Evolutionary conservation across 768 basidiomycete species (phyloP).

Genomic region (Hortiboletus campestris): DNA sequence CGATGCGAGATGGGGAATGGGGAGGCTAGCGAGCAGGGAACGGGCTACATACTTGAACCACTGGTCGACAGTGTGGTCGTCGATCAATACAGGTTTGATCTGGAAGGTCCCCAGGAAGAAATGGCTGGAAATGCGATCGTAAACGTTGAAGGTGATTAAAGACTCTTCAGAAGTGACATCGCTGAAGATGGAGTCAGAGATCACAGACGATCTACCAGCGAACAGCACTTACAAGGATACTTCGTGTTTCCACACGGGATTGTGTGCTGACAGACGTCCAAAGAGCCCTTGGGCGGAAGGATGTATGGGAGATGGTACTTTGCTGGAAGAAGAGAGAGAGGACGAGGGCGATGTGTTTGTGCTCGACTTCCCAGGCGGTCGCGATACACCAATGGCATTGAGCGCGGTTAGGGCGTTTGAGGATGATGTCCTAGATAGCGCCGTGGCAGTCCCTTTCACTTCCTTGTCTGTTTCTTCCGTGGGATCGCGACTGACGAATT

Average conservation of each 20-base stretch:
- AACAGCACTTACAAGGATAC: constrained; percentile 83
- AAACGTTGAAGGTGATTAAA: constrained; percentile 82
- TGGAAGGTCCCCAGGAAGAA: constrained; percentile 89
- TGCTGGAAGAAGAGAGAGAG: constrained; percentile 39
- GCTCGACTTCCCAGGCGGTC: constrained; percentile 42
- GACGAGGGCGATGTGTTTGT: constrained; percentile 44
- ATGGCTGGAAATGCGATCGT: constrained; percentile 83
- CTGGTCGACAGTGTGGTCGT: constrained; percentile 93
- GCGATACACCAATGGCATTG: constrained; percentile 56
- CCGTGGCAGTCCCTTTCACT: constrained; percentile 75
- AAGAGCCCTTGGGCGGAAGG: constrained; percentile 49
- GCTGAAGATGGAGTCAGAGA: constrained; percentile 45
- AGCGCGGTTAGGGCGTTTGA: constrained; percentile 66
- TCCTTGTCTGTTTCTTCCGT: constrained; percentile 84
- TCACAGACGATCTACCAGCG: constrained; percentile 7
- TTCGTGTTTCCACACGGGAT: constrained; percentile 99
- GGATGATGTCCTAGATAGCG: constrained; percentile 54
- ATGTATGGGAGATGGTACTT: constrained; percentile 31
- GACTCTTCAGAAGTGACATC: constrained; percentile 92
- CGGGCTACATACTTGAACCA: constrained; percentile 84
- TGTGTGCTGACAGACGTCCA: constrained; percentile 68
- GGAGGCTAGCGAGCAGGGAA: constrained; percentile 15
- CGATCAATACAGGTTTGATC: constrained; percentile 86
- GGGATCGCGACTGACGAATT: constrained; percentile 92
- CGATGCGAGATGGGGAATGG: constrained; percentile 7